A percentile compares a stretch with the other conserved stretches of the same genome.
phyloP scores from a whole-genome alignment of 345 rosid genomes.

The Cochlearia excelsa region DNA sequence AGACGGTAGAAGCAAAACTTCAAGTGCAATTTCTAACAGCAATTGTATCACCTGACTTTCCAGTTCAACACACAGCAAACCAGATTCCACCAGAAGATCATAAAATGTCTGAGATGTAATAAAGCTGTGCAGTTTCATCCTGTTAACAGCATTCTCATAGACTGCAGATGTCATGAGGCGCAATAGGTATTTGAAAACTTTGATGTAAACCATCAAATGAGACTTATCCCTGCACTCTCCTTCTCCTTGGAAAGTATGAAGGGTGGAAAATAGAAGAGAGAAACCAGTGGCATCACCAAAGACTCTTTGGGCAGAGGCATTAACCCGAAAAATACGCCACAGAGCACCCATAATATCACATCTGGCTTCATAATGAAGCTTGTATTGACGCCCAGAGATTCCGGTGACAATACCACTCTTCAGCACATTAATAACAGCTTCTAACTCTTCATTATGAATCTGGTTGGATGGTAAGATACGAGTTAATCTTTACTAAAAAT shows the following conservation, averaged over 20 bases:
- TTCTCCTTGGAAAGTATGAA: conserved; percentile 82
- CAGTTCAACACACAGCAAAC: conserved; percentile 85
- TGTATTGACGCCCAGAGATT: conserved; percentile 80
- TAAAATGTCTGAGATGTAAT: conserved; percentile 85
- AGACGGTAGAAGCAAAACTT: conserved; percentile 88
- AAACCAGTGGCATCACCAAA: conserved; percentile 98
- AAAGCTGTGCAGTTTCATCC: conserved; percentile 75
- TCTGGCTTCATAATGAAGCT: conserved; percentile 82
- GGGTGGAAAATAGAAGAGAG: conserved; percentile 89
- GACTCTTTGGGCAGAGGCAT: conserved; percentile 76
- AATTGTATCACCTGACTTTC: conserved; percentile 96
- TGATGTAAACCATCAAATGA: conserved; percentile 49
- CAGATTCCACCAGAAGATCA: conserved; percentile 88
- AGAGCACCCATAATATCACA: conserved; percentile 96
- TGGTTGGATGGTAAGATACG: conserved; percentile 34
- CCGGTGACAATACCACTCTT: conserved; percentile 98
- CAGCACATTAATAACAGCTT: conserved; percentile 81
- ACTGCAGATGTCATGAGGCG: conserved; percentile 92
- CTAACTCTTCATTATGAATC: conserved; percentile 91
- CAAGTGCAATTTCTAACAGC: conserved; percentile 91
- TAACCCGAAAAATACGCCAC: conserved; percentile 92
- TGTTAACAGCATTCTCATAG: conserved; percentile 68
- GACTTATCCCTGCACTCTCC: conserved; percentile 55
- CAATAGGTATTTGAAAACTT: conserved; percentile 75
- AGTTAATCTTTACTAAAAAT: conserved; percentile 15